Base-by-base conservation (phyloP, 495 filamentous ascomycete genomes). In the Neurospora intermedia region DNA sequence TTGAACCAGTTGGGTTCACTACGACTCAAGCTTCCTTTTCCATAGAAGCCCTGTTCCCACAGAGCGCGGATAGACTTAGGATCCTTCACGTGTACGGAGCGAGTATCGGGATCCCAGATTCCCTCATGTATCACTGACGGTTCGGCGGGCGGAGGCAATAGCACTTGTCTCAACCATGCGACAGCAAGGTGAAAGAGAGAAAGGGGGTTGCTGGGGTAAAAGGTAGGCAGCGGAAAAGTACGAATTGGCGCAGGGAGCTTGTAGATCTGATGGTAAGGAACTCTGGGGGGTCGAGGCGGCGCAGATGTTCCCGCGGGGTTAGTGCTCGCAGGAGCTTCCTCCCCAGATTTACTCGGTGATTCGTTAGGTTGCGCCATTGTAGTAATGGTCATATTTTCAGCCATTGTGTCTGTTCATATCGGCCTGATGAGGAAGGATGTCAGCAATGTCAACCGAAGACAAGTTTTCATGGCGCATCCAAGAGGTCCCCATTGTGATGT, bases 21-120 rank as follows among this genome's bases (percentile, higher is more conserved):
- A 75, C 96, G 89, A 80, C 94, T 97, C 73, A 98, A 85, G 71
- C 83, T 93, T 69, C 96, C 96, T 81, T 97, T 98, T 59, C 96
- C 96, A 80, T 93, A 99, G 82, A 98, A 98, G 1, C 96, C 96
- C 79, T 93, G 90, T 80, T 97, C 91, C 96, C 96, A 99, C 39
- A 99, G 83, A 10, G 90, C 92, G 45, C 91, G 87, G 69, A 96
- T 90, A 2, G 92, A 88, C 43, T 84, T 84, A 54, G 88, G 83
- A 77, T 97, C 91, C 13, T 89, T 93, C 43, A 99, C 88, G 81
- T 98, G 94, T 4, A 98, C 87, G 4, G 94, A 93, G 4, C 91
- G 87, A 15, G 94, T 96, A 72, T 91, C 89, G 1, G 87, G 82
- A 43, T 92, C 93, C 84, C 95, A 97, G 76, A 88, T 87, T 43